A percentile compares a stretch with the other conserved stretches of the same genome.
Conservation (phyloP, 805 yeast genomes). For the Metschnikowia henanensis region DNA sequence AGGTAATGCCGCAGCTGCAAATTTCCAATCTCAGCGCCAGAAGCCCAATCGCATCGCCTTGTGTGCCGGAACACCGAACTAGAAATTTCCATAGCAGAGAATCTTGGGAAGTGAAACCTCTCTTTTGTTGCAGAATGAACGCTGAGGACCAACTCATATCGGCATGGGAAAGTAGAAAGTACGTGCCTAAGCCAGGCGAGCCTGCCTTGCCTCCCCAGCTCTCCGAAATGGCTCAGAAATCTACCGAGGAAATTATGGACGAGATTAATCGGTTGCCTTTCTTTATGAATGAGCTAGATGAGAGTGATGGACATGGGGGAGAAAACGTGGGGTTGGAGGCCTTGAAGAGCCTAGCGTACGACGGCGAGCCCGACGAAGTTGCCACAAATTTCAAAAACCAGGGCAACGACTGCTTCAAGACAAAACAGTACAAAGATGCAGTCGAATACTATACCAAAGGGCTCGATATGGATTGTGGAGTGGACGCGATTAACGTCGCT, state of each 20-base stretch:
- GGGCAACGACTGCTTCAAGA: slow-evolving; percentile 84
- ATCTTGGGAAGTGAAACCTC: too few relatives aligned
- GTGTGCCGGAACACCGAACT: background rate
- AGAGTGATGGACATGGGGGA: slow-evolving; percentile 74
- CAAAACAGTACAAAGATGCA: slow-evolving; percentile 73
- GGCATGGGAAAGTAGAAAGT: slow-evolving; percentile 43
- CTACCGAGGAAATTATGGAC: slow-evolving; percentile 71
- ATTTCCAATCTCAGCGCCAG: too few relatives aligned
- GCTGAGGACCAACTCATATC: slow-evolving; percentile 26
- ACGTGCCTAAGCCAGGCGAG: slow-evolving; percentile 52
- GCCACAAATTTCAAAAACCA: slow-evolving; percentile 89
- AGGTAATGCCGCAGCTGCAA: too few relatives aligned
- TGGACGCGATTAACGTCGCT: slow-evolving; percentile 54
- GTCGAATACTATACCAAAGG: slow-evolving; percentile 79
- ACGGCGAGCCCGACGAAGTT: slow-evolving; percentile 92
- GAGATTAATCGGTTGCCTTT: slow-evolving; percentile 87
- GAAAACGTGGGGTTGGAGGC: slow-evolving; percentile 81
- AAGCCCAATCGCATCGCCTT: background rate
- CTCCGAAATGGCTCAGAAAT: slow-evolving; percentile 57
- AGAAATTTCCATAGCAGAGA: too few relatives aligned
- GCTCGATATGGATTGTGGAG: slow-evolving; percentile 65
- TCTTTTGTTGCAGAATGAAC: too few relatives aligned
- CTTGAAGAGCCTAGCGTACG: slow-evolving; percentile 85
- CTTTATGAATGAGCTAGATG: slow-evolving; percentile 88
- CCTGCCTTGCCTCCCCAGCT: slow-evolving; percentile 84